Percentiles rank a stretch among this genome's conserved stretches.
Conservation (phyloP, 73 alveolate genomes). For the Strombidium stylifer region DNA sequence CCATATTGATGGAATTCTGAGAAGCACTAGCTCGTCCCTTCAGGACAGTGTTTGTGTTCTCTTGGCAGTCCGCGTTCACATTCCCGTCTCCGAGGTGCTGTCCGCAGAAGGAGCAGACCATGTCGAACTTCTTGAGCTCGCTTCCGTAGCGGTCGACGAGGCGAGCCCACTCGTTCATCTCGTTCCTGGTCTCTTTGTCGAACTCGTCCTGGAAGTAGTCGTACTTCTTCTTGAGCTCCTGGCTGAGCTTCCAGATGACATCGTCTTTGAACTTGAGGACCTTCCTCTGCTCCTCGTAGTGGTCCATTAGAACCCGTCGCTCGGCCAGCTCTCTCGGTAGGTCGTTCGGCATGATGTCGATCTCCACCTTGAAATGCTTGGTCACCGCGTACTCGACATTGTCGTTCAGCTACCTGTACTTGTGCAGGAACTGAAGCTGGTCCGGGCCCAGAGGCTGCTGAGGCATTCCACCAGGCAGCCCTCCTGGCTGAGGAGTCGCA, state of each 20-base stretch:
- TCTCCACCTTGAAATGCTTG: conserved; percentile 72
- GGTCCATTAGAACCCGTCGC: conserved; percentile 69
- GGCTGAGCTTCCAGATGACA: conserved; percentile 78
- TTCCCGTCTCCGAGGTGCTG: conserved; percentile 65
- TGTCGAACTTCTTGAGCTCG: conserved; percentile 77
- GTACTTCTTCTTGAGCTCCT: conserved; percentile 65
- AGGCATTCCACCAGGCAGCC: no score
- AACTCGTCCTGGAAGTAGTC: conserved; percentile 57
- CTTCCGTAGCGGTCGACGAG: conserved; percentile 79
- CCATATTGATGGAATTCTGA: background rate
- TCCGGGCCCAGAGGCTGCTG: no score
- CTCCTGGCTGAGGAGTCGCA: no score
- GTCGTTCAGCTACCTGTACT: conserved; percentile 73
- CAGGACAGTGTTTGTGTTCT: conserved; percentile 30
- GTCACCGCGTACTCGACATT: conserved; percentile 71
- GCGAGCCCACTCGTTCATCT: conserved; percentile 78
- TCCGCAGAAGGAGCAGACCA: conserved; percentile 87
- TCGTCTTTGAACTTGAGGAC: conserved; percentile 82
- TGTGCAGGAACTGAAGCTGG: conserved; percentile 46
- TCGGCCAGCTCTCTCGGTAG: conserved; percentile 88
- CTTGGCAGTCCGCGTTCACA: conserved; percentile 73
- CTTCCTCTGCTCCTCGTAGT: conserved; percentile 65
- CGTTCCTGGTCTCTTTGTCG: conserved; percentile 69
- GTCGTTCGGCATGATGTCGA: conserved; percentile 61
- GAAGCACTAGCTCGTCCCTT: background rate